Evolutionary conservation across 2,329 filamentous ascomycete species (phyloP), one percentile per base, ranked within the genome.

Genomic region (Fusarium burgessii): DNA sequence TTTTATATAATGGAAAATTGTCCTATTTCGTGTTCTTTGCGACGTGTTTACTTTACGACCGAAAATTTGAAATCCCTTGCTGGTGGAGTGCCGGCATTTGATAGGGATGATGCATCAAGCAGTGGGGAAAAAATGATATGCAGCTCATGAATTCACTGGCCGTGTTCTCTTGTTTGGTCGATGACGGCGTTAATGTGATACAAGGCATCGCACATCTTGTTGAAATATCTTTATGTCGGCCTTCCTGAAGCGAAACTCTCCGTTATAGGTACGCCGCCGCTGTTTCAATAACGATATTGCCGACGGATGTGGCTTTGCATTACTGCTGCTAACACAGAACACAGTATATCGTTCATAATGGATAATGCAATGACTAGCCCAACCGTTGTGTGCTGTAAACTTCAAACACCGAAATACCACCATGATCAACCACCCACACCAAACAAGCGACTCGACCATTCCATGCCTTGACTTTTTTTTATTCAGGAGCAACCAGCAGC

Each of bases 381-480:
- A 72, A 50, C 45, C 40, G 57, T 47, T 38, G 50, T 32, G 58
- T 51, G 43, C 33, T 52, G 32, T 47, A 33, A 62, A 67, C 42
- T 46, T 50, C 59, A 62, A 60, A 70, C 64, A 52, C 56, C 42
- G 15, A 46, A 45, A 60, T 59, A 57, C 35, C 69, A 70, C 52
- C 50, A 56, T 41, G 56, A 71, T 60, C 55, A 59, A 63, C 55
- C 71, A 69, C 36, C 43, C 72, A 71, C 69, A 73, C 71, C 67
- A 71, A 71, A 50, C 63, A 58, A 51, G 47, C 49, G 55, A 58
- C 54, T 74, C 73, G 65, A 43, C 63, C 64, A 75, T 71, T 72
- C 70, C 71, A 66, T 60, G 59, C 55, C 51, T 61, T 51, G 59
- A 71, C 68, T 60, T 68, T 66, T 62, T 59, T 70, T 55, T 47